Evolutionary conservation across 768 basidiomycete species (phyloP), one percentile per base, ranked within the genome.

Genomic region (Tricholoma flavovirens): DNA sequence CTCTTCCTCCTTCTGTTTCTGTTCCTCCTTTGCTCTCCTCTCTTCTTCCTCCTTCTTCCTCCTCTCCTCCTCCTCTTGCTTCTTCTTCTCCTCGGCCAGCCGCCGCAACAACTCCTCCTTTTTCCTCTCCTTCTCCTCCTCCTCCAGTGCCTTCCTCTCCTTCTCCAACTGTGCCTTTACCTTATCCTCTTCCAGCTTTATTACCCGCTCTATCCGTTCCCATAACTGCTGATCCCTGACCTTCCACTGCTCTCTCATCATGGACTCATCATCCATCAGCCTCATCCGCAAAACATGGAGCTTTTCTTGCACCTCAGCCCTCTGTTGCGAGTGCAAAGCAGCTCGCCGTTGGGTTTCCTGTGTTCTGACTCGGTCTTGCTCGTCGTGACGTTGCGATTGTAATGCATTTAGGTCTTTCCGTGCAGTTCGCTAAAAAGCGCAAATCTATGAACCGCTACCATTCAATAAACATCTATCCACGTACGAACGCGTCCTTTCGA

Each of bases 111-210:
- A 57, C 53, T 81, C 80, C 56, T 82, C 83, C 56, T 83, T 75
- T 62, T 67, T 67, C 54, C 60, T 68, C 62, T 66, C 79, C 64
- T 68, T 67, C 53, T 83, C 80, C 53, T 76, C 76, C 60, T 80
- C 80, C 56, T 80, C 80, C 17, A 68, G 67, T 26, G 62, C 69
- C 65, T 72, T 79, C 55, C 79, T 72, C 67, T 89, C 87, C 19
- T 77, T 83, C 56, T 84, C 86, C 36, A 83, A 61, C 55, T 66
- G 73, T 57, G 67, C 74, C 8, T 75, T 75, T 19, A 79, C 67
- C 56, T 82, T 85, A 26, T 83, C 84, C 58, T 88, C 84, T 63
- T 89, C 86, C 3, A 69, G 29, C 62, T 78, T 78, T 58, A 90
- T 90, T 6, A 77, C 82, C 2, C 58, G 65, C 67, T 90, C 86